A percentile compares a stretch with the other conserved stretches of the same genome.
phyloP scores from a whole-genome alignment of 768 basidiomycete genomes.

The Agrocybe pediades region DNA sequence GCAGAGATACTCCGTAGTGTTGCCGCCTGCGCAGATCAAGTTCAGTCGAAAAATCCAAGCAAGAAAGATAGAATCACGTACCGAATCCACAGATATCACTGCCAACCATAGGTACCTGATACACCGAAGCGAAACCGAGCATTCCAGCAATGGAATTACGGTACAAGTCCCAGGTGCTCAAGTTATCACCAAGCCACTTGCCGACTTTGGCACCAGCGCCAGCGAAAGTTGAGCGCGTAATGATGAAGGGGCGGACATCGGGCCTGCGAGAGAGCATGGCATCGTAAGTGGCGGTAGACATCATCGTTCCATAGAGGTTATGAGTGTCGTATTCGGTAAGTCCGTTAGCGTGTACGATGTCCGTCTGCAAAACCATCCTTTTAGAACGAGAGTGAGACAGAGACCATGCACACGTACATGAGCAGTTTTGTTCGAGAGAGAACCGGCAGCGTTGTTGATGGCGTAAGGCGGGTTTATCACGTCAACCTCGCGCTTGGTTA shows the following conservation, averaged over 20 bases:
- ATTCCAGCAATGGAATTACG: constrained; percentile 62
- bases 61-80: constrained; percentile 18
- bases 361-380: constrained; percentile 27
- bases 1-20: constrained; percentile 70
- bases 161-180: constrained; percentile 62
- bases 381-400: neutral
- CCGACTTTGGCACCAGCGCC: constrained; percentile 67
- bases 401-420: constrained; percentile 39
- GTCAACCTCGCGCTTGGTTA: constrained; percentile 23
- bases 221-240: constrained; percentile 74
- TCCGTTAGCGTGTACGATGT: constrained; percentile 56
- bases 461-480: constrained; percentile 56
- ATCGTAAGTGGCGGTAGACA: constrained; percentile 60
- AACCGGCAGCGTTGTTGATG: constrained; percentile 58
- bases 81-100: constrained; percentile 73
- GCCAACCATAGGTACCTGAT: constrained; percentile 76
- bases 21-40: constrained; percentile 35
- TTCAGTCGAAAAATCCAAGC: neutral
- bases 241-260: constrained; percentile 58
- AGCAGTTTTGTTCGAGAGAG: constrained; percentile 55
- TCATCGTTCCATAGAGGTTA: constrained; percentile 73
- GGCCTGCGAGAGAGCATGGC: constrained; percentile 67
- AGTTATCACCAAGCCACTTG: constrained; percentile 77
- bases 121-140: constrained; percentile 62
- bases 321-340: constrained; percentile 62